Percentiles rank a stretch among this genome's conserved stretches.
phyloP scores from a whole-genome alignment of 345 rosid species.

The Pugionium cornutum region DNA sequence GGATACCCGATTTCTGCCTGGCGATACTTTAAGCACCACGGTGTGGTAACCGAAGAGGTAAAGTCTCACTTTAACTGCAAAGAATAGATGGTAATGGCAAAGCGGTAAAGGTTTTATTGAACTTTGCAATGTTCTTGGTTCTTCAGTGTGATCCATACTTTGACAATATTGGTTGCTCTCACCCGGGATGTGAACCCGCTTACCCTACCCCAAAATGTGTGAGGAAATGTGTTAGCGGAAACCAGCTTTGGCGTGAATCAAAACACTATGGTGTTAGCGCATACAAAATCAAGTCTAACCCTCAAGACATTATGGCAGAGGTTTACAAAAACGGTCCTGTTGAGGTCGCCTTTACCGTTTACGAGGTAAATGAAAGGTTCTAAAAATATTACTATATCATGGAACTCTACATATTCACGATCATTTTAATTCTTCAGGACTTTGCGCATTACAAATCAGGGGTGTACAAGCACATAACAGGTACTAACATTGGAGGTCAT shows the following conservation, averaged over 20 bases:
- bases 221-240: constrained; percentile 67
- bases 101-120: not conserved
- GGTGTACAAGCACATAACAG: constrained; percentile 80
- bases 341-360: constrained; percentile 87
- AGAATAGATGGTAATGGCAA: not conserved
- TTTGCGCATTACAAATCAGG: constrained; percentile 95
- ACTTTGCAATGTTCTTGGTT: constrained; percentile 15
- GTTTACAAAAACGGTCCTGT: constrained; percentile 86
- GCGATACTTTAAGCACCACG: constrained; percentile 71
- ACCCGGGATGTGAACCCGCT: constrained; percentile 95
- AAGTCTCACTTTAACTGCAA: constrained; percentile 17
- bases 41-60: constrained; percentile 97
- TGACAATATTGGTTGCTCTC: constrained; percentile 81
- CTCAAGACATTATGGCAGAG: constrained; percentile 77
- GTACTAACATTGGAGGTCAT: constrained; percentile 77
- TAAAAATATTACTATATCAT: not conserved
- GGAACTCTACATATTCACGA: constrained; percentile 10
- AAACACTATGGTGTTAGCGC: constrained; percentile 78
- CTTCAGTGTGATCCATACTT: constrained; percentile 90
- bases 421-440: constrained; percentile 51
- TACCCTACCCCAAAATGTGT: constrained; percentile 87
- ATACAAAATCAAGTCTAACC: constrained; percentile 67
- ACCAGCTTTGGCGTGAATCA: constrained; percentile 73
- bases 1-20: constrained; percentile 79
- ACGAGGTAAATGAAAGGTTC: constrained; percentile 54